A percentile compares a stretch with the other conserved stretches of the same genome.
phyloP scores from a whole-genome alignment of 176 grass and related monocot species.

The Carex littledalei region DNA sequence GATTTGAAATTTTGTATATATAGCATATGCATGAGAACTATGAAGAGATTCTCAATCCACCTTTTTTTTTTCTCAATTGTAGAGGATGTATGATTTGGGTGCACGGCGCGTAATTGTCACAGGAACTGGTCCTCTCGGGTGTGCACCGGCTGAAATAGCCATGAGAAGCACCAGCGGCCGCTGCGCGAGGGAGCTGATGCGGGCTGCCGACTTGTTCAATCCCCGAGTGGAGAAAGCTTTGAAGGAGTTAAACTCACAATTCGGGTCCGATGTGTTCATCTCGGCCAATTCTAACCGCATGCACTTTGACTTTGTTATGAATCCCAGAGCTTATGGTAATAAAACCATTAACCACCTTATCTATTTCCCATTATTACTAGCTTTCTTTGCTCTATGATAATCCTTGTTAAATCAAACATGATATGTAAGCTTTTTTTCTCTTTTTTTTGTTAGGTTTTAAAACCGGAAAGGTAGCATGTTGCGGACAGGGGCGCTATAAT shows the following conservation, averaged over 20 bases:
- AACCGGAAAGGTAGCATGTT: slow-evolving; percentile 81
- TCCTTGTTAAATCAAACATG: background rate
- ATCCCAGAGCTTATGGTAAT: slow-evolving; percentile 75
- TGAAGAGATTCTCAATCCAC: background rate
- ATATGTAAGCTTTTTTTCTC: background rate
- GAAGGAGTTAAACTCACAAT: slow-evolving; percentile 37
- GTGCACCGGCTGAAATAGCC: slow-evolving; percentile 82
- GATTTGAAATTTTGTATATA: background rate
- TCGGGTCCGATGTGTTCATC: slow-evolving; percentile 53
- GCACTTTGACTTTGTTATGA: slow-evolving; percentile 75
- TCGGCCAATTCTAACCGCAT: slow-evolving; percentile 60
- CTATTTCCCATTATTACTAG: background rate
- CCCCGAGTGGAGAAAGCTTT: slow-evolving; percentile 54
- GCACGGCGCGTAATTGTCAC: slow-evolving; percentile 72
- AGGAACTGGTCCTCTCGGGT: slow-evolving; percentile 88
- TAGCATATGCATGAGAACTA: background rate
- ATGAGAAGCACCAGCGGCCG: slow-evolving; percentile 50
- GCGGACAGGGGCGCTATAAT: slow-evolving; percentile 90
- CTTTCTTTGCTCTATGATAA: background rate
- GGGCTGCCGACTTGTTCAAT: slow-evolving; percentile 77
- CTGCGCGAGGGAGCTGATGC: slow-evolving; percentile 59
- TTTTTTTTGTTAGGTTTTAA: slow-evolving; percentile 46
- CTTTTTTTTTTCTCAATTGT: slow-evolving; percentile 14
- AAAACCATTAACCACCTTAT: background rate
- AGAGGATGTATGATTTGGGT: slow-evolving; percentile 71